Base-by-base conservation (phyloP, 2,329 filamentous ascomycete species). In the Colletotrichum lupini region DNA sequence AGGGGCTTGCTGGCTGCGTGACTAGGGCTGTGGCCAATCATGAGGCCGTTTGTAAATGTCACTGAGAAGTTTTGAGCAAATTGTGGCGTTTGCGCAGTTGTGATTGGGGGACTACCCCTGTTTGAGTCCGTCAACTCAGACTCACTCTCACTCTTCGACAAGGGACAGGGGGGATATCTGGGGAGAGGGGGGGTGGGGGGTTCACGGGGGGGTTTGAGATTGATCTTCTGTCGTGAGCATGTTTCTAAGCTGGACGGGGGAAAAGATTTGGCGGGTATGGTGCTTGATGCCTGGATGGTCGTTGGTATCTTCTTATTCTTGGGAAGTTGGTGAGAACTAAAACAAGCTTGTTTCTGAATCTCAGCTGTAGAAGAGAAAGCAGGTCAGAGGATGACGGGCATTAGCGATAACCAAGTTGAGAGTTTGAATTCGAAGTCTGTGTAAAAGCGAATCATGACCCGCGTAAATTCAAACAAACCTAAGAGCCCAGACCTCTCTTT, bases 21-120 rank as follows among this genome's bases (percentile, higher is more conserved):
- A 22, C 24, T 11, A 6, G 11, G 11, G 5, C 7, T 3, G 12
- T n/a, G 14, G 11, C 70, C 67, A 73, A 73, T 73, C 59, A 70
- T 16, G 22, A 9, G 11, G 5, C 9, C 0, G 26, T 6, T 1
- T 22, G 9, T 26, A 32, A 11, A 46, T 72, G 68, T 62, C 67
- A 72, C 75, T 85, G 85, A 84, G 85, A 79, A 80, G 79, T 78
- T 87, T 87, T 87, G 85, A 87, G 85, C 85, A 87, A 82, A 77
- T 87, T 87, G 80, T 84, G 79, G 80, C 77, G 75, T 77, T 42
- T 46, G 67, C 58, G 69, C 66, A 30, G 42, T 49, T 42, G 30
- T 12, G 42, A 49, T 49, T 49, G 42, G 42, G 67, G 22, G 61
- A 55, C 35, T 56, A 56, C 60, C 67, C 67, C 55, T 58, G 37